Conservation (phyloP, 306 rosid genomes). For the Cucumis hystrix region DNA sequence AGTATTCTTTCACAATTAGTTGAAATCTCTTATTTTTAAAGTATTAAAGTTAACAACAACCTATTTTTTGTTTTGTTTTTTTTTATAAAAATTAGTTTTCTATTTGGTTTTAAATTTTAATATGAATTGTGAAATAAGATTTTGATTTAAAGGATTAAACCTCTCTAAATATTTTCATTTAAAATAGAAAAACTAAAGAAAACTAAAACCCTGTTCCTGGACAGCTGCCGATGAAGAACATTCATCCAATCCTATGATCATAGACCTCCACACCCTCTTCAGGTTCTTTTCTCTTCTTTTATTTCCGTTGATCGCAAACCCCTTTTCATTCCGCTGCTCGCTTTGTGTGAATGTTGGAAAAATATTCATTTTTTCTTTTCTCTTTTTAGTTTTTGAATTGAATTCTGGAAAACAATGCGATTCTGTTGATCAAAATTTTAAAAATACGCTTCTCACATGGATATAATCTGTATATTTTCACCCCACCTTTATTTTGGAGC, state of each 20-base stretch:
- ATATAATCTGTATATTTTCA: neutral
- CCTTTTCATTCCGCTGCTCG: neutral
- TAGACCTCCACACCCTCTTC: neutral
- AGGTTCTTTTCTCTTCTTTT: neutral
- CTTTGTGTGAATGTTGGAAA: neutral
- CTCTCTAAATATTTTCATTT: neutral
- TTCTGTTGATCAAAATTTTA: neutral
- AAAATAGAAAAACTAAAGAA: neutral
- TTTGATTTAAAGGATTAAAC: neutral
- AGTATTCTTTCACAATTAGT: too few relatives aligned
- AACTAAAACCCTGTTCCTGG: neutral
- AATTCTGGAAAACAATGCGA: neutral
- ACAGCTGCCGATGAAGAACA: neutral
- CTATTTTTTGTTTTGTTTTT: too few relatives aligned
- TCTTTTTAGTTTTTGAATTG: neutral
- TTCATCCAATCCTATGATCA: neutral
- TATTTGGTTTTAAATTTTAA: neutral
- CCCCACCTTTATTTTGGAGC: neutral
- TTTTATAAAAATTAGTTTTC: too few relatives aligned
- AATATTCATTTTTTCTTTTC: neutral
- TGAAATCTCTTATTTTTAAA: too few relatives aligned
- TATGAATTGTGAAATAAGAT: neutral
- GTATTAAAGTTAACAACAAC: too few relatives aligned
- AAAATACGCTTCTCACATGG: neutral
- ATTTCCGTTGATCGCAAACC: neutral